Conservation (phyloP, 331 rosid species). For the Cydonia oblonga region DNA sequence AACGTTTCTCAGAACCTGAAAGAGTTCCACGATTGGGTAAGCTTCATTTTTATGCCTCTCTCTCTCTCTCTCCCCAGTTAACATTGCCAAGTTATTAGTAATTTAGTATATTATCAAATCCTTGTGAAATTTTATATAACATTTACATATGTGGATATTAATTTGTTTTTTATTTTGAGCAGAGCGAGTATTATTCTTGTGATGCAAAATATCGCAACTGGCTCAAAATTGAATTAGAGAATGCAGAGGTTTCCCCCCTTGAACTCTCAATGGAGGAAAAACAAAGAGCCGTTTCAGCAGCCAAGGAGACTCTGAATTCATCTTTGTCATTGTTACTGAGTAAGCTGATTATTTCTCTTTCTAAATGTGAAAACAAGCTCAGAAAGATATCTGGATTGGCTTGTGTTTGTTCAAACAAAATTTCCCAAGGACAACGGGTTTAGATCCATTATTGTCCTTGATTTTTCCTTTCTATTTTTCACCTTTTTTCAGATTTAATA, state of each 20-base stretch:
- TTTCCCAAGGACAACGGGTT: background rate
- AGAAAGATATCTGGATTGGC: slow-evolving; percentile 9
- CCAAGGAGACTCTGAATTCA: slow-evolving; percentile 66
- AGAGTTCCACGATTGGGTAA: slow-evolving; percentile 96
- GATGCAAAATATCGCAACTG: slow-evolving; percentile 97
- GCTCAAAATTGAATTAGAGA: slow-evolving; percentile 83
- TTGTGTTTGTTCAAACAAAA: slow-evolving; percentile 2
- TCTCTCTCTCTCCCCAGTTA: background rate
- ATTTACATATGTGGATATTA: background rate
- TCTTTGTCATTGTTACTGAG: slow-evolving; percentile 65
- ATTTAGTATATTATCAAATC: background rate
- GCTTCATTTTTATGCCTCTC: background rate
- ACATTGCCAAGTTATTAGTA: background rate
- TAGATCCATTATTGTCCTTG: background rate
- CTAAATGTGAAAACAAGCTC: background rate
- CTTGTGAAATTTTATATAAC: background rate
- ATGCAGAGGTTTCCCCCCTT: slow-evolving; percentile 45
- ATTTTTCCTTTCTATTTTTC: background rate
- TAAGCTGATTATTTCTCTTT: slow-evolving; percentile 26
- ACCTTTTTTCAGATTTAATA: background rate
- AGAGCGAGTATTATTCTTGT: slow-evolving; percentile 90
- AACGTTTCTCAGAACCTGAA: slow-evolving; percentile 58
- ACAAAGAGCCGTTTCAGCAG: slow-evolving; percentile 55
- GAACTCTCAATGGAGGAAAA: slow-evolving; percentile 77
- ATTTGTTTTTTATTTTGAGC: slow-evolving; percentile 15